These are phyloP conservation scores for Triticum monococcum DNA, from an alignment of 176 grass and related monocot species.

Conservation along the genomic window DNA sequence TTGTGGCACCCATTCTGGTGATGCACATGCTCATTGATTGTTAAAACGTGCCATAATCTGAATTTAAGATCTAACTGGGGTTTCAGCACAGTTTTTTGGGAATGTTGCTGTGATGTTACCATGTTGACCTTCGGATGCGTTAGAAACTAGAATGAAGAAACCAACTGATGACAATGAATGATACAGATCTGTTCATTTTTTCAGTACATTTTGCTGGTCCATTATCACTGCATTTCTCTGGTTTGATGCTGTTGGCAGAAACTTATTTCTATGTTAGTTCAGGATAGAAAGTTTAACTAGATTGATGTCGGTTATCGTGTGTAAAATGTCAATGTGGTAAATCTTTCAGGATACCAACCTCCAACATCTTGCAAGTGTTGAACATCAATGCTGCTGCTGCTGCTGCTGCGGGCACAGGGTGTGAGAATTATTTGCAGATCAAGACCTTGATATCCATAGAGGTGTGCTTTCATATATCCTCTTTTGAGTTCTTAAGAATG, in stretches of 20 bases:
- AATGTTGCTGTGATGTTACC: conserved; percentile 20
- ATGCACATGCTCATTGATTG: conserved; percentile 37
- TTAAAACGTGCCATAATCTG: conserved; percentile 35
- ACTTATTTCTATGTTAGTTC: not conserved
- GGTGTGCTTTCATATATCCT: not conserved
- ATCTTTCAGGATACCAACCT: not conserved
- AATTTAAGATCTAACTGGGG: conserved; percentile 23
- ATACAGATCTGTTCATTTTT: not conserved
- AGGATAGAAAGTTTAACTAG: not conserved
- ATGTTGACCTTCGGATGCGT: conserved; percentile 29
- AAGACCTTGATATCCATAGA: not conserved
- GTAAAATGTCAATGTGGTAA: not conserved
- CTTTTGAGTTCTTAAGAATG: conserved; percentile 37
- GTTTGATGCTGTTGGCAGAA: not conserved
- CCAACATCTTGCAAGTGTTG: not conserved
- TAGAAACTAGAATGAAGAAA: conserved; percentile 12
- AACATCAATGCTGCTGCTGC: not conserved
- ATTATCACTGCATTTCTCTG: not conserved
- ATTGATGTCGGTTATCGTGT: not conserved
- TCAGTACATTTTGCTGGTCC: not conserved
- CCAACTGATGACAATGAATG: not conserved
- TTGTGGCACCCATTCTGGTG: conserved; percentile 33
- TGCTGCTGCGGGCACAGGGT: conserved; percentile 1
- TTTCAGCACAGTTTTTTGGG: conserved; percentile 8
- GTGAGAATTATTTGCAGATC: conserved; percentile 2